Evolutionary conservation across 2,329 filamentous ascomycete genomes (phyloP).

Genomic region (Trichoderma pleuroti): DNA sequence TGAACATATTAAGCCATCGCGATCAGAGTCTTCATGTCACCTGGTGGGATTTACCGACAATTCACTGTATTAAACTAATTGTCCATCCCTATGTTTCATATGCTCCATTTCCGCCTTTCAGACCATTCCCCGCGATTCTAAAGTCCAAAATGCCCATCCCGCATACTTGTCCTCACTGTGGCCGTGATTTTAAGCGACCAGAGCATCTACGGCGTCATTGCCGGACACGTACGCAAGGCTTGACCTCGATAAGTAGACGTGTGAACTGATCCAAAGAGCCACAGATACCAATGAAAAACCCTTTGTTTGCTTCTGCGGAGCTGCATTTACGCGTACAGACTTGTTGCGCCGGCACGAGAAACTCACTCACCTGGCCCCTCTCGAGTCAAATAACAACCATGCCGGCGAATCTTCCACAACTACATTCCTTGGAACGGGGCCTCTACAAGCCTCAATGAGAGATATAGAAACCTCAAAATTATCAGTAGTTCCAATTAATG

Average conservation of each 20-base stretch:
- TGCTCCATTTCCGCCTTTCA: background rate
- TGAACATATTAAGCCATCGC: background rate
- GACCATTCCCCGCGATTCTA: background rate
- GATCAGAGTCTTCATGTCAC: background rate
- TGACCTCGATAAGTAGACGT: background rate
- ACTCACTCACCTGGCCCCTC: background rate
- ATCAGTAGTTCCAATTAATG: background rate
- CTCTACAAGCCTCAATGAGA: background rate
- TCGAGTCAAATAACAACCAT: background rate
- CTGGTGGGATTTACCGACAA: background rate
- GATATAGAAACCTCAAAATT: background rate
- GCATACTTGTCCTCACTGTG: background rate
- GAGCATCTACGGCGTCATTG: background rate
- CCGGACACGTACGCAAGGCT: background rate
- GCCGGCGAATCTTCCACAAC: background rate
- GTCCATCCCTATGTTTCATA: background rate
- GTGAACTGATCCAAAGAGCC: background rate
- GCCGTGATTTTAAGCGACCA: background rate
- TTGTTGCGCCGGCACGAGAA: background rate
- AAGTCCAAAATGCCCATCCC: background rate
- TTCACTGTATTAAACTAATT: background rate
- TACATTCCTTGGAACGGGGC: background rate
- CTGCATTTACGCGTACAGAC: background rate
- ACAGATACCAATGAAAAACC: background rate
- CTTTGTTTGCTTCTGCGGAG: background rate